Conservation (phyloP, 2,329 filamentous ascomycete species). For the Bipolaris bicolor region DNA sequence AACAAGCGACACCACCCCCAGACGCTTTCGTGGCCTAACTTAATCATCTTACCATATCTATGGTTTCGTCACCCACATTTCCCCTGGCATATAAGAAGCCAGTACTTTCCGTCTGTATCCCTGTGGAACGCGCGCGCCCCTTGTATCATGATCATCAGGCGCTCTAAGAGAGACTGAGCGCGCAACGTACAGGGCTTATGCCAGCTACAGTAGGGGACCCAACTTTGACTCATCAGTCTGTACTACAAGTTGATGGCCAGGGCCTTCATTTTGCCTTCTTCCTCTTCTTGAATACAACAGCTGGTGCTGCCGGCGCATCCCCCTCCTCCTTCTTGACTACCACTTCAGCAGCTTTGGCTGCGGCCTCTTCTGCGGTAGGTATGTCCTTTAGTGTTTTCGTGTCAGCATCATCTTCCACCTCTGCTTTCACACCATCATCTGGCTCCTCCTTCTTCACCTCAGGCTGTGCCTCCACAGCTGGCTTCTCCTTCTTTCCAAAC, state of each 20-base stretch:
- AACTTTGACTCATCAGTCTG: neutral
- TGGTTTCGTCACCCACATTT: neutral
- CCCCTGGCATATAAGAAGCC: neutral
- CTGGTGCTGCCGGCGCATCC: slow-evolving; percentile 35
- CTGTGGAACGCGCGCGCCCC: neutral
- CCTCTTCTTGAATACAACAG: slow-evolving; percentile 79
- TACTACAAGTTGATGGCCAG: neutral
- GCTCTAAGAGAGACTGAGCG: neutral
- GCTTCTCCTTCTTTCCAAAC: slow-evolving; percentile 44
- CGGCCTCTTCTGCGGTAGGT: slow-evolving; percentile 37
- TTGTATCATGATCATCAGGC: neutral
- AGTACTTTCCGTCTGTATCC: neutral
- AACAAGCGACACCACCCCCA: neutral
- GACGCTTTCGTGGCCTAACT: neutral
- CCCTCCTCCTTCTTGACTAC: slow-evolving; percentile 30
- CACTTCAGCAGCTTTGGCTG: slow-evolving; percentile 22
- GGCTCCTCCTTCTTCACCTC: slow-evolving; percentile 54
- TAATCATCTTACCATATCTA: neutral
- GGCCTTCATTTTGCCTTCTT: slow-evolving; percentile 64
- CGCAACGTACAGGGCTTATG: neutral
- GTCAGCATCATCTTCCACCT: slow-evolving; percentile 26
- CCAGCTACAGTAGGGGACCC: neutral
- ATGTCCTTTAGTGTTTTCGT: slow-evolving; percentile 31
- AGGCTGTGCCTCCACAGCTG: slow-evolving; percentile 26
- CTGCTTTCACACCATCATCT: slow-evolving; percentile 24